These are phyloP conservation scores for Aspergillus homomorphus DNA, from an alignment of 495 filamentous ascomycete genomes.

Conservation along the genomic window DNA sequence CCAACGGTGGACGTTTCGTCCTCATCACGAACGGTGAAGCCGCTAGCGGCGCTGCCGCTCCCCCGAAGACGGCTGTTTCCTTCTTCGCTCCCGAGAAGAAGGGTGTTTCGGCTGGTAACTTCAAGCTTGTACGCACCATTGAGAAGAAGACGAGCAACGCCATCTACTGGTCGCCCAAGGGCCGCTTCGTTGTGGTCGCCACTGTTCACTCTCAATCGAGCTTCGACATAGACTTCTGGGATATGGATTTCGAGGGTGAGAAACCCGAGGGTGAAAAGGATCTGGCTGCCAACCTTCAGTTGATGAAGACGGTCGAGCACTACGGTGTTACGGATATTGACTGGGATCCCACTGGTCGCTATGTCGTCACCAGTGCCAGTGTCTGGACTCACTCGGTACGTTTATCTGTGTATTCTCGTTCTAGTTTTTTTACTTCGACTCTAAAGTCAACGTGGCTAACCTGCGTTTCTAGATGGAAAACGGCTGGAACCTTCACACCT, in stretches of 20 bases:
- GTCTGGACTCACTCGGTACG: conserved; percentile 93
- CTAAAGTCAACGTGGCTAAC: conserved; percentile 30
- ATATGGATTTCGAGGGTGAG: conserved; percentile 96
- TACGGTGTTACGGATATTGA: conserved; percentile 97
- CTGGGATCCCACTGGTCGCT: conserved; percentile 95
- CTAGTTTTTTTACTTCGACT: background rate
- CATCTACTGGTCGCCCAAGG: conserved; percentile 99
- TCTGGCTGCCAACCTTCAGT: conserved; percentile 85
- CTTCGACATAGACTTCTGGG: conserved; percentile 96
- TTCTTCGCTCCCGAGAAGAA: conserved; percentile 99
- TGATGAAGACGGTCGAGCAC: conserved; percentile 90
- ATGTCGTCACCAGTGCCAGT: conserved; percentile 85
- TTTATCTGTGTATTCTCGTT: conserved; percentile 12
- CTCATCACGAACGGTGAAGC: conserved; percentile 93
- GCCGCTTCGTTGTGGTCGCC: conserved; percentile 88
- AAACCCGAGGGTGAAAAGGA: conserved; percentile 90
- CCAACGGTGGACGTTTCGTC: conserved; percentile 94
- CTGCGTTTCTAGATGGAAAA: conserved; percentile 79
- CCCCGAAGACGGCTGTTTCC: conserved; percentile 90
- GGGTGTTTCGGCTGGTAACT: conserved; percentile 74
- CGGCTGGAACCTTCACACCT: conserved; percentile 96
- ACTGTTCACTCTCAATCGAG: conserved; percentile 87
- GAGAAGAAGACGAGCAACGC: conserved; percentile 99
- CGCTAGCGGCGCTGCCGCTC: conserved; percentile 68
- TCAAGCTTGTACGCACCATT: conserved; percentile 86